Base-by-base conservation (phyloP, 2,329 filamentous ascomycete species). In the Cercospora sp. region DNA sequence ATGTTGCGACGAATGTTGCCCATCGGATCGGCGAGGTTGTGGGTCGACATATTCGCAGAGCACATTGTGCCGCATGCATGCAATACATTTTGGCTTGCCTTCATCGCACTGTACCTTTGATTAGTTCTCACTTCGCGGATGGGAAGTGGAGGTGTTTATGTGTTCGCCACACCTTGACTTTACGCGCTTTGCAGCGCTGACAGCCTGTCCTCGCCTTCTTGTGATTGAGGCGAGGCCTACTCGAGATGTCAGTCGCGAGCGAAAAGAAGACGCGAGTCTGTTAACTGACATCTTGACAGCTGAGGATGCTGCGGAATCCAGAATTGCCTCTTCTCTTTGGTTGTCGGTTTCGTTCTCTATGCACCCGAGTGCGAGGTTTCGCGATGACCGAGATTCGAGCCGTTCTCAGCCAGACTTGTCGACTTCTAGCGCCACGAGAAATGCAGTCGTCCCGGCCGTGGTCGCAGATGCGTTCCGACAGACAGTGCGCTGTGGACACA, bases 21-120 rank as follows among this genome's bases (percentile, higher is more conserved):
- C 40, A 3, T 71, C 69, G 2, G 64, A 51, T 40, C 62, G 66
- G 40, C 69, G 64, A 16, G 69, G 69, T 21, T 70, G 64, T 26
- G 71, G 67, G 26, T 71, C 67, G 37, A 72, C 16, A 55, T 75
- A 76, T 34, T 71, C 68, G 72, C 74, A 76, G 1, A 62, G 12
- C 1, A 74, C 73, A 45, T 70, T 71, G 57, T 75, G 74, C 34
- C 73, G 53, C 12, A 61, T 34, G 55, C 74, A 76, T 16, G 73
- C 74, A 3, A 66, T 49, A 55, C 74, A 76, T 45, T 61, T 69
- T 5, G 74, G 74, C 45, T 60, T 65, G 5, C 34, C 45, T 60
- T 76, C 74, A 58, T 75, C 74, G 63, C 74, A 75, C 69, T 74
- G 34, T 26, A 34, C 24, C n/a, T 9, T 12, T 37, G 16, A 16